Evolutionary conservation across 192 early-diverging fungal genomes (phyloP).

Genomic region (Lunasporangiospora selenospora): DNA sequence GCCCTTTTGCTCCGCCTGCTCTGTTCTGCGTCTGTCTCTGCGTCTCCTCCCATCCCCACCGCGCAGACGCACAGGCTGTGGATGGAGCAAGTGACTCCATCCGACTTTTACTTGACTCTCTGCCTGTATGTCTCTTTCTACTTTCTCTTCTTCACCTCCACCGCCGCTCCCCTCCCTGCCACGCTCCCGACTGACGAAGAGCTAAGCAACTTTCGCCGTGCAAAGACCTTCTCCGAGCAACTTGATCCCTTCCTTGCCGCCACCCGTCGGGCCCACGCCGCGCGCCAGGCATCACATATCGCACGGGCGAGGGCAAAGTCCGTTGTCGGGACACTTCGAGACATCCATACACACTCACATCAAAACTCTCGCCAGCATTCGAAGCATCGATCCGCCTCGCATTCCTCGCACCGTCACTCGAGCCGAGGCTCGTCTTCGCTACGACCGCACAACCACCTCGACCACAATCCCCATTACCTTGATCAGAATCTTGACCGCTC

Average conservation of each 20-base stretch:
- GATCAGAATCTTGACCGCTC: neutral
- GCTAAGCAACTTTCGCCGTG: constrained; percentile 23
- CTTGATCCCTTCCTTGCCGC: constrained; percentile 40
- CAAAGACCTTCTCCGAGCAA: constrained; percentile 37
- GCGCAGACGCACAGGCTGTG: too few species aligned
- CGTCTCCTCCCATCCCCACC: too few species aligned
- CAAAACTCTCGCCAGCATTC: constrained; percentile 6
- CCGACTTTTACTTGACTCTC: constrained; percentile 46
- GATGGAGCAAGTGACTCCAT: constrained; percentile 44
- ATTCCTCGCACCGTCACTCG: too few species aligned
- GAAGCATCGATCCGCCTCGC: too few species aligned
- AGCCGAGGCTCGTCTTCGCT: too few species aligned
- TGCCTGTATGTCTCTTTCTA: constrained; percentile 51
- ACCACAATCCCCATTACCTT: neutral
- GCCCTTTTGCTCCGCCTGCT: too few species aligned
- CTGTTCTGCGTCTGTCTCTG: too few species aligned
- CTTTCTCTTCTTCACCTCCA: constrained; percentile 43
- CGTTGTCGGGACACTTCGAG: constrained; percentile 20
- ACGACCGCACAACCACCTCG: too few species aligned
- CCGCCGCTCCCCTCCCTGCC: neutral
- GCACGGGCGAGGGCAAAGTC: constrained; percentile 34
- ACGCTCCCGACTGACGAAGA: constrained; percentile 21
- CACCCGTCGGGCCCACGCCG: constrained; percentile 29
- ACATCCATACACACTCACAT: too few species aligned
- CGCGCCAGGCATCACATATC: constrained; percentile 17